Percentiles rank a stretch among this genome's conserved stretches.
phyloP scores from a whole-genome alignment of 176 grass and related monocot genomes.

The Rhynchospora pubera region DNA sequence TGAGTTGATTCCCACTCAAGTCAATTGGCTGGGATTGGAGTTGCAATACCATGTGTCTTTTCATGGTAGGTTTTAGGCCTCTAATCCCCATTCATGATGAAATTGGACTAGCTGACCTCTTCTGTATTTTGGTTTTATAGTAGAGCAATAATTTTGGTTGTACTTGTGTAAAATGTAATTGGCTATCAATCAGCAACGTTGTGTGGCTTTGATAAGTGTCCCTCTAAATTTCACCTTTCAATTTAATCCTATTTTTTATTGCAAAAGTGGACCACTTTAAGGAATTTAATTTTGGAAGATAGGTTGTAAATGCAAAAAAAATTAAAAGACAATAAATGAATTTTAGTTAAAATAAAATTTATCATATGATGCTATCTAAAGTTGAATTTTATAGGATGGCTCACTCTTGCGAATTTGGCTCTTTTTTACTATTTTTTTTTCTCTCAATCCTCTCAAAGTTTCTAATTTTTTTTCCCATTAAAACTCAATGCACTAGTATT shows the following conservation, averaged over 20 bases:
- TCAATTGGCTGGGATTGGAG: conserved; percentile 6
- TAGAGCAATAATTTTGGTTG: not conserved
- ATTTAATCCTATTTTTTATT: not conserved
- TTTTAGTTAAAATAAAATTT: not conserved
- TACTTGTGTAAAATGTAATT: not conserved
- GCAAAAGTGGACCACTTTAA: too few relatives aligned
- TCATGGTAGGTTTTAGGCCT: conserved; percentile 3
- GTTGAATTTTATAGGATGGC: not conserved
- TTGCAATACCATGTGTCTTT: not conserved
- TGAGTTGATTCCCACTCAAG: not conserved
- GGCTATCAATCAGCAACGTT: not conserved
- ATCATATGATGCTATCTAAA: not conserved
- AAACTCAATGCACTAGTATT: not conserved
- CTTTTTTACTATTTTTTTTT: not conserved
- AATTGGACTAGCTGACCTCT: not conserved
- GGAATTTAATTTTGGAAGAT: not conserved
- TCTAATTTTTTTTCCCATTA: not conserved
- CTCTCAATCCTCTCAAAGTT: not conserved
- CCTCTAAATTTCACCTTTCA: not conserved
- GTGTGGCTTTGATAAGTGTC: not conserved
- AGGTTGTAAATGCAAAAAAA: not conserved
- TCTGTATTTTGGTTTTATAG: not conserved
- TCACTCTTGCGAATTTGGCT: not conserved
- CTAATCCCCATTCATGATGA: not conserved
- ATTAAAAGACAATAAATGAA: not conserved